Percentiles rank a stretch among this genome's conserved stretches.
These are phyloP conservation scores for Calonectria pteridis DNA, from an alignment of 2,329 filamentous ascomycete species.

Conservation along the genomic window DNA sequence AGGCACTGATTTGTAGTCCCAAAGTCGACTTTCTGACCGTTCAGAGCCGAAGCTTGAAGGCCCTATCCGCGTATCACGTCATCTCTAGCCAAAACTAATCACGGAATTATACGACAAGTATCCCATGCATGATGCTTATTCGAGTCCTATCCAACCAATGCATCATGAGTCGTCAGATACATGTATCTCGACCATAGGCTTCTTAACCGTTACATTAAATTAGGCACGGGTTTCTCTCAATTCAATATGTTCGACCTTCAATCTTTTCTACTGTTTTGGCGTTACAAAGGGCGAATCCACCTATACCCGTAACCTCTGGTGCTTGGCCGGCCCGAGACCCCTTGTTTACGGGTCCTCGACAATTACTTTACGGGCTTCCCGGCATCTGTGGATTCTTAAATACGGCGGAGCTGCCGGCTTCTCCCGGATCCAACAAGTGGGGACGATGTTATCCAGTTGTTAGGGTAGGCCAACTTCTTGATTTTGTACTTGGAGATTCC, in stretches of 20 bases:
- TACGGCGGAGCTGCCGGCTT: neutral
- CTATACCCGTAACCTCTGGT: neutral
- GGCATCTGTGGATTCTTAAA: slow-evolving; percentile 1
- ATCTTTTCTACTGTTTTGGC: neutral
- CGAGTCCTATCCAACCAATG: neutral
- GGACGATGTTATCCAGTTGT: neutral
- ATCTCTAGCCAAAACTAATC: no score
- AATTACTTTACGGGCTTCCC: neutral
- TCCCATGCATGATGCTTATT: neutral
- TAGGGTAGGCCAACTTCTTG: neutral
- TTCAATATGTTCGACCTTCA: neutral
- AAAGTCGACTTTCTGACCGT: neutral
- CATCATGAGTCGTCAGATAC: neutral
- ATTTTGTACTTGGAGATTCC: neutral
- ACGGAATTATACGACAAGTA: neutral
- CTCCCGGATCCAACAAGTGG: slow-evolving; percentile 8
- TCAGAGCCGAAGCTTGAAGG: neutral
- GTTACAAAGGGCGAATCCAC: neutral
- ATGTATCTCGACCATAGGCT: neutral
- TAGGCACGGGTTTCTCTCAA: neutral
- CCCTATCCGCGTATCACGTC: neutral
- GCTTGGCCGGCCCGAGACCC: neutral
- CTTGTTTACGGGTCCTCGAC: neutral
- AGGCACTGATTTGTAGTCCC: neutral
- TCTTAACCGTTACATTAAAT: neutral